Percentiles rank a stretch among this genome's conserved stretches.
phyloP scores from a whole-genome alignment of 2,329 filamentous ascomycete genomes.

The Talaromyces sp. region DNA sequence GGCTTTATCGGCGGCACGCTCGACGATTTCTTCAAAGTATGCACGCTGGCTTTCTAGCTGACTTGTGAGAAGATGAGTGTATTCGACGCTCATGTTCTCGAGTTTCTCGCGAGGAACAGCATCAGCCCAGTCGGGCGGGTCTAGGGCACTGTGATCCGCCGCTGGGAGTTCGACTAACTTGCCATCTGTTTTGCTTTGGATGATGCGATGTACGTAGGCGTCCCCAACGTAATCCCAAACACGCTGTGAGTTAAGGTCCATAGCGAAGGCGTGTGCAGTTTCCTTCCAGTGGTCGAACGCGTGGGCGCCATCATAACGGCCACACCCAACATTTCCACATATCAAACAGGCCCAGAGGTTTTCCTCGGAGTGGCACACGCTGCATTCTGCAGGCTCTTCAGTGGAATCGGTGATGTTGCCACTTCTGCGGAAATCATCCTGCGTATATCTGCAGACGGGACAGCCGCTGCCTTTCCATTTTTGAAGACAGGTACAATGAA shows the following conservation, averaged over 20 bases:
- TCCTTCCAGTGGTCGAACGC: conserved; percentile 92
- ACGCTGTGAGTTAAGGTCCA: conserved; percentile 90
- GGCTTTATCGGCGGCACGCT: conserved; percentile 87
- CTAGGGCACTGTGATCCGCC: conserved; percentile 48
- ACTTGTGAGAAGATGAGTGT: conserved; percentile 87
- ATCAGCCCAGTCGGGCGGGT: conserved; percentile 48
- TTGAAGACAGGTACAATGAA: conserved; percentile 93
- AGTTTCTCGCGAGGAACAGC: conserved; percentile 61
- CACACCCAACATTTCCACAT: conserved; percentile 89
- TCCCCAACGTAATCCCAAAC: conserved; percentile 98
- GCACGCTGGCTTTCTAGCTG: conserved; percentile 90
- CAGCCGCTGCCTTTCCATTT: conserved; percentile 96
- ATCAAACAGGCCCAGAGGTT: conserved; percentile 97
- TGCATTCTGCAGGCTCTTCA: conserved; percentile 62
- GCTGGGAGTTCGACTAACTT: conserved; percentile 89
- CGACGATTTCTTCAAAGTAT: conserved; percentile 92
- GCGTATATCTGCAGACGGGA: conserved; percentile 90
- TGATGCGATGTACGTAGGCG: conserved; percentile 92
- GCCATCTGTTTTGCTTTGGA: conserved; percentile 89
- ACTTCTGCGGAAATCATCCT: conserved; percentile 55
- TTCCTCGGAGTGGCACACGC: conserved; percentile 73
- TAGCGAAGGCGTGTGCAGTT: conserved; percentile 85
- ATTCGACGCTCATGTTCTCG: conserved; percentile 85
- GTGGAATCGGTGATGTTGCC: conserved; percentile 61
- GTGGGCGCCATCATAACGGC: conserved; percentile 89